Evolutionary conservation across 148 eudicot genomes (phyloP).

Genomic region (Tetragonia tetragonoides): DNA sequence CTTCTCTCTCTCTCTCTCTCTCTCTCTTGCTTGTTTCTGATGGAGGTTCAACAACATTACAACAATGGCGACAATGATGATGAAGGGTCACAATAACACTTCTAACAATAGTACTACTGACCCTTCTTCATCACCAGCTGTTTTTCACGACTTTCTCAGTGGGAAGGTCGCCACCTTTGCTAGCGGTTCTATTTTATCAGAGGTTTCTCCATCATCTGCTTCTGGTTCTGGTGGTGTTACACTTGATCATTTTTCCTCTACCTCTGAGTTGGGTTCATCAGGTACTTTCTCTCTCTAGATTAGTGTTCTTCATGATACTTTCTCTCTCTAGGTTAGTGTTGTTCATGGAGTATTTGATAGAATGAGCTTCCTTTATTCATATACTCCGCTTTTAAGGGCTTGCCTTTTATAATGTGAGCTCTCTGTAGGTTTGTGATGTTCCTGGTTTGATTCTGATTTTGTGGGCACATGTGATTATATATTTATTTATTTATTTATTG

Average conservation of each 20-base stretch:
- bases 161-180: conserved; percentile 14
- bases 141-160: conserved; percentile 59
- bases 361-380: not conserved
- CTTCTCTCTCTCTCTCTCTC: conserved; percentile 8
- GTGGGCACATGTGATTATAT: no score
- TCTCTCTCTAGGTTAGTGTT: not conserved
- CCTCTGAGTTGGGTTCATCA: conserved; percentile 43
- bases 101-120: not conserved
- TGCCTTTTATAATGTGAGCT: not conserved
- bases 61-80: not conserved
- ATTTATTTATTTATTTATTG: no score
- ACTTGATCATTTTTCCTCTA: not conserved
- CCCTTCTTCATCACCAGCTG: conserved; percentile 14
- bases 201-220: not conserved
- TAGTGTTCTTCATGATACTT: not conserved
- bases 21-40: conserved; percentile 4
- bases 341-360: not conserved
- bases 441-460: no score
- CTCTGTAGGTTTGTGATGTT: no score
- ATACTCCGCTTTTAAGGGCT: not conserved
- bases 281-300: conserved; percentile 29
- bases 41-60: not conserved
- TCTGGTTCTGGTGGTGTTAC: not conserved
- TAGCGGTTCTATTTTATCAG: not conserved
- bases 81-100: not conserved